Conservation (phyloP, 169 alveolate genomes). For the Plasmodium chabaudi region DNA sequence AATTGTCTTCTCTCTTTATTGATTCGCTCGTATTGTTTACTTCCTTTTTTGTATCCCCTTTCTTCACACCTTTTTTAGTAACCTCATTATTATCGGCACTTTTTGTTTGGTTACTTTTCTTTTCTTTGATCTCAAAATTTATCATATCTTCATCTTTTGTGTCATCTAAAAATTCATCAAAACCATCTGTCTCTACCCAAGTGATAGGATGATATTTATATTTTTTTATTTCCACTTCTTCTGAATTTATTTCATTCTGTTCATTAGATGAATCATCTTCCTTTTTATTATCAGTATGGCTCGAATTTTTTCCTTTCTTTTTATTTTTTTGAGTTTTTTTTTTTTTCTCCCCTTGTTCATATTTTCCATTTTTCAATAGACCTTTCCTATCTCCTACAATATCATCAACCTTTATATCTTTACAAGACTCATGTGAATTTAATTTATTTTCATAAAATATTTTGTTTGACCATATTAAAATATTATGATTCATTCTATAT, state of each 20-base stretch:
- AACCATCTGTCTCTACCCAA: conserved; percentile 68
- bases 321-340: neutral
- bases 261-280: neutral
- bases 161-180: conserved; percentile 69
- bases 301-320: neutral
- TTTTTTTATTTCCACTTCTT: conserved; percentile 9
- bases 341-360: neutral
- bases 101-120: neutral
- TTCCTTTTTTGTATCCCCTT: neutral
- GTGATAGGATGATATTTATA: conserved; percentile 40
- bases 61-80: neutral
- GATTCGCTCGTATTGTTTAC: neutral
- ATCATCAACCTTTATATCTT: conserved; percentile 14
- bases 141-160: conserved; percentile 55
- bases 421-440: conserved; percentile 50
- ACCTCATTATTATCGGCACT: neutral
- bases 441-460: conserved; percentile 47
- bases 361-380: neutral
- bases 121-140: conserved; percentile 28
- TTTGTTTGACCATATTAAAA: conserved; percentile 59
- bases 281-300: neutral
- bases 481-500: conserved; percentile 71
- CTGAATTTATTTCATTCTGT: neutral
- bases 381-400: neutral
- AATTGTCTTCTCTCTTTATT: neutral